Base-by-base conservation (phyloP, 441 rosid genomes). In the Kokia cookei region DNA sequence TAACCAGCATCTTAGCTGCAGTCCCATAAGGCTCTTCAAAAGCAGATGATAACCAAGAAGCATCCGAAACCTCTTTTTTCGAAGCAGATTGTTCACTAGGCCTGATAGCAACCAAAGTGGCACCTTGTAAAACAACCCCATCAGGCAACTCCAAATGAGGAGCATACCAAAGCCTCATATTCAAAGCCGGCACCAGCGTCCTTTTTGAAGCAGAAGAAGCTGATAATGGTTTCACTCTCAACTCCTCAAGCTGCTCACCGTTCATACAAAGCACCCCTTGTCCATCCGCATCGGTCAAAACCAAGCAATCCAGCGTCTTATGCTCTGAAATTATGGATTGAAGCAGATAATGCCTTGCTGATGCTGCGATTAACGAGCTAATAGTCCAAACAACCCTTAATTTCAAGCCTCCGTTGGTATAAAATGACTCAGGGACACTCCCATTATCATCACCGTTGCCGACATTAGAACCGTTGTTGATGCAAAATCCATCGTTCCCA, bases 351-450 rank as follows among this genome's bases (percentile, higher is more conserved):
- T 95, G 99, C 80, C 98, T 86, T 3, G 98, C 95, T 0, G 98
- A 93, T 0, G 99, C 98, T 0, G 98, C 98, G 35, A 95, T 90
- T 75, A 95, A 73, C 0, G 99, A 93, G 78, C 97, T 91, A 22
- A 91, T 95, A 9, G 99, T 93, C 99, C 99, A 95, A 27, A 95
- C 97, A 7, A 95, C 99, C 14, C 99, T 81, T 68, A 90, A 82
- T 81, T 93, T 95, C 84, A 95, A 86, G 12, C 93, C 96, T 5
- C 99, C 99, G 61, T 93, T 93, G 0, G 98, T 93, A 82, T 93
- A 91, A 70, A 94, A 93, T 17, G 98, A 91, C 67, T 95, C 98
- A 0, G 99, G 99, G 70, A 95, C 93, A 80, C 86, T 91, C 43
- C 95, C 98, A 75, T 84, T 87, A 73, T 93, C 89, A 7, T 90